phyloP scores from a whole-genome alignment of 2,329 filamentous ascomycete genomes.

The Alternaria viburni region DNA sequence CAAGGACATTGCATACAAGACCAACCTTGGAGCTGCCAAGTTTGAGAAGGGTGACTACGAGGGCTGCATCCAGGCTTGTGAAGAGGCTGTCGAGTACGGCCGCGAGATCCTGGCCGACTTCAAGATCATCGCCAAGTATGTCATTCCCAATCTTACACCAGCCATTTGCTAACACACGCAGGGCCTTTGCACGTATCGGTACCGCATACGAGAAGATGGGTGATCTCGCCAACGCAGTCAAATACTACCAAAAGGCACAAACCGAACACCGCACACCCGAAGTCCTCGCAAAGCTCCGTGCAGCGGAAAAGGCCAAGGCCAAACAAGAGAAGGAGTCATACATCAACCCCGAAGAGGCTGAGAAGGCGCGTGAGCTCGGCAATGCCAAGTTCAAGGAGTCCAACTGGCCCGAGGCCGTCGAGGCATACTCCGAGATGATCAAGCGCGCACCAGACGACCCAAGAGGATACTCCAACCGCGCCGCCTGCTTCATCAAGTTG shows the following conservation, averaged over 20 bases:
- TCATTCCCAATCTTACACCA: neutral
- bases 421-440: constrained; percentile 94
- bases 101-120: constrained; percentile 92
- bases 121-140: constrained; percentile 92
- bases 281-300: constrained; percentile 87
- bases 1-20: constrained; percentile 98
- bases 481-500: constrained; percentile 94
- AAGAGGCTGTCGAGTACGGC: constrained; percentile 87
- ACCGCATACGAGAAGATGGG: constrained; percentile 90
- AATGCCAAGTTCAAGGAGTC: constrained; percentile 97
- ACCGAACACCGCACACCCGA: constrained; percentile 97
- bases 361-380: constrained; percentile 91
- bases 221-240: constrained; percentile 78
- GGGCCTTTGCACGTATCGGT: constrained; percentile 91
- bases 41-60: constrained; percentile 97
- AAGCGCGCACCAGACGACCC: constrained; percentile 93
- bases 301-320: constrained; percentile 83
- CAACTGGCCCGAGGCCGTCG: constrained; percentile 94
- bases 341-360: constrained; percentile 87
- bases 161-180: constrained; percentile 30
- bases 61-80: constrained; percentile 83
- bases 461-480: constrained; percentile 95
- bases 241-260: constrained; percentile 90
- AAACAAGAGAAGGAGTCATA: constrained; percentile 79
- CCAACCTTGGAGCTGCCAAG: constrained; percentile 91